Base-by-base conservation (phyloP, 495 filamentous ascomycete genomes). In the Neurospora sp. region DNA sequence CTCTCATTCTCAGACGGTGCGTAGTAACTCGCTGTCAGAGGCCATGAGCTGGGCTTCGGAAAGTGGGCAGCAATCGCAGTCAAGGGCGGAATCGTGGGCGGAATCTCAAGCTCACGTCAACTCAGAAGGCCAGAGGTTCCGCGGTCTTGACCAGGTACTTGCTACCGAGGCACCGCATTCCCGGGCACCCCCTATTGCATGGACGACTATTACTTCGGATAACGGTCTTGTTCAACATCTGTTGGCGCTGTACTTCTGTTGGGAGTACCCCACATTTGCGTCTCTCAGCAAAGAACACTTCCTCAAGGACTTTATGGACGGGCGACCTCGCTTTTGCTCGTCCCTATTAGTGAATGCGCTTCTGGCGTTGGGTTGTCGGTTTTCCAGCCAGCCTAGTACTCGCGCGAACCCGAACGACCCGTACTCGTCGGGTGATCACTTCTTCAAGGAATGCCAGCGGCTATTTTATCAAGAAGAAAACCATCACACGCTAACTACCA, bases 201-300 rank as follows among this genome's bases (percentile, higher is more conserved):
- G 91, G 91, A 92, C 91, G 12, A 83, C 78, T 7, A 84, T 90
- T 41, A 92, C 91, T 1, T 70, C 79, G 4, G 90, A 93, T 77
- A 72, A 80, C 10, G 76, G 76, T 5, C 85, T 92, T 62, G 85
- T 92, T 9, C 82, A 88, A 71, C 89, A 92, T 74, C 84, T 92
- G 31, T 82, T 92, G 46, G 83, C 89, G 18, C 81, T 94, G 18
- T 95, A 93, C 80, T 95, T 96, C 73, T 89, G 87, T 77, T 96
- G 93, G 93, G 90, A 92, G 76, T 92, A 94, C 75, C 91, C 92
- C 3, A 91, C 89, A 71, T 90, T 92, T 77, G 88, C 90, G 9
- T 85, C 92, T 4, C 86, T 96, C 46, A 90, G 89, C 72, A 90
- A 93, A 70, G 88, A 90, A 69, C 86, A 92, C 71, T 95, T 96